These are phyloP conservation scores for Lenwebbia sp. DNA, from an alignment of 345 rosid genomes.

Conservation along the genomic window DNA sequence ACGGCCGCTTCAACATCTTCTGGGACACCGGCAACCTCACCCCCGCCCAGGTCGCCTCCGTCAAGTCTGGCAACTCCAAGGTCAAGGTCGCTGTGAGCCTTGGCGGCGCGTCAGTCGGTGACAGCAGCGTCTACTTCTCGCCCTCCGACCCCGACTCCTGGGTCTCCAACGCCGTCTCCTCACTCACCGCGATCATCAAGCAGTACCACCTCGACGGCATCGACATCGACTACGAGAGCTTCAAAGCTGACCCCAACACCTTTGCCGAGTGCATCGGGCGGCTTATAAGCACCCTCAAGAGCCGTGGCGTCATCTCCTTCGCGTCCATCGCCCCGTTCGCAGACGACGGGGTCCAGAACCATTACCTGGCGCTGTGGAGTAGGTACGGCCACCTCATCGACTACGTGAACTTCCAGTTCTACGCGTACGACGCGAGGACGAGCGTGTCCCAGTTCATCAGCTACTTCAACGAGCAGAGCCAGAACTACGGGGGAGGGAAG, in stretches of 20 bases:
- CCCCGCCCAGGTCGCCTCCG: slow-evolving; percentile 12
- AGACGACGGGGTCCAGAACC: slow-evolving; percentile 1
- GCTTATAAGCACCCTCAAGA: slow-evolving; percentile 9
- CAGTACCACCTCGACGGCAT: slow-evolving; percentile 18
- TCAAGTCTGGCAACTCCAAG: slow-evolving; percentile 9
- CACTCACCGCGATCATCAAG: slow-evolving; percentile 12
- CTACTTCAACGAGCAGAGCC: slow-evolving; percentile 6
- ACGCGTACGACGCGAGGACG: slow-evolving; percentile 4
- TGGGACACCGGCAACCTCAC: slow-evolving; percentile 27
- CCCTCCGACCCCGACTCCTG: slow-evolving; percentile 11
- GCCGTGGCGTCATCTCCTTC: slow-evolving; percentile 1
- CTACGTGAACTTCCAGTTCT: slow-evolving; percentile 14
- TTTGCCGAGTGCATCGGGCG: slow-evolving; percentile 20
- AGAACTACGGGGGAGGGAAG: slow-evolving; percentile 4
- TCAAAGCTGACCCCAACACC: slow-evolving; percentile 11
- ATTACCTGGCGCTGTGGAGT: slow-evolving; percentile 8
- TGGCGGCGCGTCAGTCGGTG: slow-evolving; percentile 11
- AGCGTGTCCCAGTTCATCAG: slow-evolving; percentile 5
- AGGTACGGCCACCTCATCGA: slow-evolving; percentile 7
- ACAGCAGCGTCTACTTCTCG: neutral
- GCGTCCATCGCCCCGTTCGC: slow-evolving; percentile 12
- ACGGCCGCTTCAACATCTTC: slow-evolving; percentile 19
- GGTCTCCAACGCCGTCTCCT: slow-evolving; percentile 18
- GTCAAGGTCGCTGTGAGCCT: slow-evolving; percentile 23
- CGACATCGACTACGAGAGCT: slow-evolving; percentile 22